Percentiles rank a stretch among this genome's conserved stretches.
Evolutionary conservation across 139 green algal species (phyloP).

Genomic region (Spirogloea muscicola): DNA sequence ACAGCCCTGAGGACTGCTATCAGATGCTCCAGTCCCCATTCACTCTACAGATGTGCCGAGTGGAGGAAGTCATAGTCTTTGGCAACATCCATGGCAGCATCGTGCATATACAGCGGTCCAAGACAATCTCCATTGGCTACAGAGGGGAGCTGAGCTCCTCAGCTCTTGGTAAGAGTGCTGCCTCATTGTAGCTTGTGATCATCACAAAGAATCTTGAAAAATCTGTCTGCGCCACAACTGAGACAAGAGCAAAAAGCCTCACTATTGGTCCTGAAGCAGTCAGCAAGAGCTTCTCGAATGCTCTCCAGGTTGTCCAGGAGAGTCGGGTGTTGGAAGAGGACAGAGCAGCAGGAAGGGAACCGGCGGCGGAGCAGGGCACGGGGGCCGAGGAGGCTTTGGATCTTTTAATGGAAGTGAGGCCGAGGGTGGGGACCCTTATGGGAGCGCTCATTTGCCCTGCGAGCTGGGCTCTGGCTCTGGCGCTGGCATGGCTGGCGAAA

Average conservation of each 20-base stretch:
- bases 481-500: too few relatives aligned
- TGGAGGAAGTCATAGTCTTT: conserved; percentile 10
- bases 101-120: conserved; percentile 12
- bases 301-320: too few relatives aligned
- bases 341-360: too few relatives aligned
- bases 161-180: conserved; percentile 2
- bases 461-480: too few relatives aligned
- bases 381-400: too few relatives aligned
- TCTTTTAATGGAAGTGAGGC: too few relatives aligned
- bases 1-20: too few relatives aligned
- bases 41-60: conserved; percentile 20
- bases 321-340: too few relatives aligned
- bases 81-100: conserved; percentile 2
- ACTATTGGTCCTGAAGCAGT: not conserved
- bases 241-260: not conserved
- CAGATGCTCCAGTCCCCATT: too few relatives aligned
- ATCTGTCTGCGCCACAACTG: not conserved
- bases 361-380: too few relatives aligned
- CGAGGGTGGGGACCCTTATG: too few relatives aligned
- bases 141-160: conserved; percentile 3
- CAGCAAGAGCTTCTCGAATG: not conserved
- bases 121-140: conserved; percentile 3
- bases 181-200: not conserved
- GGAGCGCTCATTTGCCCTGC: too few relatives aligned
- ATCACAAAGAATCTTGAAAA: not conserved